Conservation (phyloP, 2,329 filamentous ascomycete species). For the Pseudocercospora pini-densiflorae region DNA sequence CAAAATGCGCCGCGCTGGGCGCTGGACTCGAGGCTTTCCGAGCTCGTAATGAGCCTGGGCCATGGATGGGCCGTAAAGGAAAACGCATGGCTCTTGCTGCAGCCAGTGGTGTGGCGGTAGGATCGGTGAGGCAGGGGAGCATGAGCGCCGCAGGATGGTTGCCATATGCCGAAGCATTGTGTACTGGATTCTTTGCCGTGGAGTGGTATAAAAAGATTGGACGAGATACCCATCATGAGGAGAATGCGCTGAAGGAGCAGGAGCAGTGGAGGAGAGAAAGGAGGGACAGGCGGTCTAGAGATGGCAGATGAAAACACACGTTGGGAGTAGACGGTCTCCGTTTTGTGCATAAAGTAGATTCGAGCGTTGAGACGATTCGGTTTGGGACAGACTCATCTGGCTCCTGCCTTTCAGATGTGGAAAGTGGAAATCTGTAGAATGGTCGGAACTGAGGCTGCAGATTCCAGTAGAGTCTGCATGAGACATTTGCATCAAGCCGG, state of each 20-base stretch:
- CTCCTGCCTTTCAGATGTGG: neutral
- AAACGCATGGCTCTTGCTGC: conserved; percentile 13
- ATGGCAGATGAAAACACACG: neutral
- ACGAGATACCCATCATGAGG: conserved; percentile 12
- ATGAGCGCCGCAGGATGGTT: conserved; percentile 6
- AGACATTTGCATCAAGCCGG: too few relatives aligned
- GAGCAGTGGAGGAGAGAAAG: conserved; percentile 7
- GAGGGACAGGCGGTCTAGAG: neutral
- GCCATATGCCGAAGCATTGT: conserved; percentile 15
- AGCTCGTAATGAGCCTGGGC: conserved; percentile 13
- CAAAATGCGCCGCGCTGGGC: conserved; percentile 12
- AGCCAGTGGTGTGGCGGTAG: conserved; percentile 12
- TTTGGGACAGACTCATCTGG: too few relatives aligned
- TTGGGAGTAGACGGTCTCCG: neutral
- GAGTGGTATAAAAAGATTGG: conserved; percentile 18
- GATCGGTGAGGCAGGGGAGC: conserved; percentile 9
- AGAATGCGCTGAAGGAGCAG: conserved; percentile 11
- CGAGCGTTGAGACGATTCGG: neutral
- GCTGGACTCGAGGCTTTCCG: conserved; percentile 12
- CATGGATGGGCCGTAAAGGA: conserved; percentile 13
- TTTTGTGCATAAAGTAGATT: neutral
- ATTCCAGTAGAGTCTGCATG: too few relatives aligned
- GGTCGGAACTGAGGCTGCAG: too few relatives aligned
- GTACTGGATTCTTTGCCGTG: conserved; percentile 15
- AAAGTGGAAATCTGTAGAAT: neutral